Evolutionary conservation across 805 yeast species (phyloP).

Genomic region (Lipomyces kockii): DNA sequence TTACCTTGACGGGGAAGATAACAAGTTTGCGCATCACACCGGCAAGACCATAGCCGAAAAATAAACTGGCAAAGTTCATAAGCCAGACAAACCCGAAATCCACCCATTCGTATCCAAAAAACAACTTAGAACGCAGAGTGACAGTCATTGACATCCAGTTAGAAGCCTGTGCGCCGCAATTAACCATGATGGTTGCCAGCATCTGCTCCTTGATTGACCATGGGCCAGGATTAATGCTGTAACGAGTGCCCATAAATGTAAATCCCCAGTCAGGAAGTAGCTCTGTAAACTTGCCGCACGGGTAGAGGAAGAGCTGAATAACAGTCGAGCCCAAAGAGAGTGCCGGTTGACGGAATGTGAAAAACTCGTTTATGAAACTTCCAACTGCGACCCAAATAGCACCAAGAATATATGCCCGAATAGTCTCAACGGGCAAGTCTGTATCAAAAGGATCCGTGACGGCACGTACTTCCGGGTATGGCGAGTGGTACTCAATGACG

Average conservation of each 20-base stretch:
- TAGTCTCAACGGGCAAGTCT: conserved; percentile 52
- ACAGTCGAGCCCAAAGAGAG: conserved; percentile 62
- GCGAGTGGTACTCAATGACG: conserved; percentile 52
- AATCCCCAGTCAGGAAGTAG: conserved; percentile 33
- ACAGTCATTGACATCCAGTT: conserved; percentile 27
- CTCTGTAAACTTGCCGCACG: conserved; percentile 53
- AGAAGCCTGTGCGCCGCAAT: conserved; percentile 26
- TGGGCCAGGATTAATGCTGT: conserved; percentile 61
- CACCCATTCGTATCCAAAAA: conserved; percentile 41
- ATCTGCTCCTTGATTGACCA: conserved; percentile 66
- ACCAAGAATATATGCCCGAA: conserved; percentile 59
- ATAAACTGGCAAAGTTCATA: conserved; percentile 59
- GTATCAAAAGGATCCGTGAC: conserved; percentile 59
- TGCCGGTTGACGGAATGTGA: conserved; percentile 61
- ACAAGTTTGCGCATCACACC: conserved; percentile 64
- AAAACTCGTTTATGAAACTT: conserved; percentile 62
- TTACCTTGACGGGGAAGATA: conserved; percentile 50
- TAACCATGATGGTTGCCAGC: conserved; percentile 54
- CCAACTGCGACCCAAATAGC: conserved; percentile 60
- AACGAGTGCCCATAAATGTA: conserved; percentile 45
- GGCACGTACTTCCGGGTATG: conserved; percentile 66
- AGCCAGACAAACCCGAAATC: conserved; percentile 58
- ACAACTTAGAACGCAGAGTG: conserved; percentile 16
- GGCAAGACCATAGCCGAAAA: conserved; percentile 70
- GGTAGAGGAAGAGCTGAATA: conserved; percentile 68